These are phyloP conservation scores for Amphicarpaea edgeworthii DNA, from an alignment of 306 rosid genomes.

Conservation along the genomic window DNA sequence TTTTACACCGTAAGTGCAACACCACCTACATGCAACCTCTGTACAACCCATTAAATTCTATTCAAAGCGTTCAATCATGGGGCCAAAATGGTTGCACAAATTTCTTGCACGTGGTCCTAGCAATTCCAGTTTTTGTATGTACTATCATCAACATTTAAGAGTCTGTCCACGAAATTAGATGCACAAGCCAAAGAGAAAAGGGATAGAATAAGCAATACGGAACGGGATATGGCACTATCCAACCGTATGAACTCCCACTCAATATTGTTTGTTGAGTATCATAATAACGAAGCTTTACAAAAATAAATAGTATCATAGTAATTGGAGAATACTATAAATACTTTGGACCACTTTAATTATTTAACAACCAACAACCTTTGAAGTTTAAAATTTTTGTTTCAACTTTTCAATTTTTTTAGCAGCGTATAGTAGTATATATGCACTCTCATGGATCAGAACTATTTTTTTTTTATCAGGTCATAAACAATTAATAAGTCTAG, in stretches of 20 bases:
- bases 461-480: too few relatives aligned
- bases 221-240: background rate
- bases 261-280: background rate
- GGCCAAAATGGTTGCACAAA: slow-evolving; percentile 29
- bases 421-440: too few relatives aligned
- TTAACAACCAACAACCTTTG: background rate
- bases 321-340: background rate
- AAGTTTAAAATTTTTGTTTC: background rate
- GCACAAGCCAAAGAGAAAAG: slow-evolving; percentile 1
- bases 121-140: slow-evolving; percentile 22
- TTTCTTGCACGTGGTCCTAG: slow-evolving; percentile 34
- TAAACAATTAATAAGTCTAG: too few relatives aligned
- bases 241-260: background rate
- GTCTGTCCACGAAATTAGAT: slow-evolving; percentile 11
- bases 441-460: too few relatives aligned
- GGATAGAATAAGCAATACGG: background rate
- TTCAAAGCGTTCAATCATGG: slow-evolving; percentile 3
- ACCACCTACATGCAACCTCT: too few relatives aligned
- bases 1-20: too few relatives aligned
- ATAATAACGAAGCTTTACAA: background rate
- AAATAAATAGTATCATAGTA: too few relatives aligned
- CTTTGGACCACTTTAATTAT: background rate
- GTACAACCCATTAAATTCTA: too few relatives aligned
- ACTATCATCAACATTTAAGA: slow-evolving; percentile 11
- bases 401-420: too few relatives aligned